These are phyloP conservation scores for Chaetomiaceae sp. DNA, from an alignment of 2,329 filamentous ascomycete species.

Conservation along the genomic window DNA sequence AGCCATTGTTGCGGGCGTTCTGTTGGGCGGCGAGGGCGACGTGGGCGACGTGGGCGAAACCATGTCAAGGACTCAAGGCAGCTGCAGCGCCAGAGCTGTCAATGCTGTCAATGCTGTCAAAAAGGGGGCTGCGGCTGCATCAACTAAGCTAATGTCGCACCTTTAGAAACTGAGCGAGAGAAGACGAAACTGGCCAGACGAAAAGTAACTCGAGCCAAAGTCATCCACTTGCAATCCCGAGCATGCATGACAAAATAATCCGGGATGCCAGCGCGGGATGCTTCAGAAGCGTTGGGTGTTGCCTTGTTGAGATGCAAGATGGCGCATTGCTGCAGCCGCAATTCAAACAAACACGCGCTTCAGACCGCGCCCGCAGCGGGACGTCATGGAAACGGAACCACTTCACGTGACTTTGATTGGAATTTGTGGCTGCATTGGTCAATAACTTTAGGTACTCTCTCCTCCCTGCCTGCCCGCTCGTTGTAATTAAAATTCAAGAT, in stretches of 20 bases:
- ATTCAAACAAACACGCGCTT: slow-evolving; percentile 5
- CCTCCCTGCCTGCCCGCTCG: no score
- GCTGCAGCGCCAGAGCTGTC: background rate
- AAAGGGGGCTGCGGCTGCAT: background rate
- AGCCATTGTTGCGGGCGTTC: slow-evolving; percentile 9
- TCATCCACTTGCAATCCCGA: background rate
- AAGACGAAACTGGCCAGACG: background rate
- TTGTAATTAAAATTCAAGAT: no score
- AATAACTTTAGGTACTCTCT: no score
- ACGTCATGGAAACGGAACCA: background rate
- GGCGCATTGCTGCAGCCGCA: no score
- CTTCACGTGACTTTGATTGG: background rate
- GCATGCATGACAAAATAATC: background rate
- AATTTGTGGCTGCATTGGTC: no score
- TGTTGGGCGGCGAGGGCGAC: background rate
- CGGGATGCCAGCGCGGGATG: background rate
- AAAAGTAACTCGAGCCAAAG: background rate
- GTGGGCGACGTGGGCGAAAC: no score
- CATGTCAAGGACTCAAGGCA: background rate
- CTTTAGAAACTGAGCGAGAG: background rate
- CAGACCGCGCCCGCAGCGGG: background rate
- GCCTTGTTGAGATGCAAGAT: background rate
- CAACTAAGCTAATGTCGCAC: background rate
- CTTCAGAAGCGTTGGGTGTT: background rate
- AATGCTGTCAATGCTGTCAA: no score